phyloP scores from a whole-genome alignment of 1,284 basidiomycete genomes.

The Neonothopanus nambi region DNA sequence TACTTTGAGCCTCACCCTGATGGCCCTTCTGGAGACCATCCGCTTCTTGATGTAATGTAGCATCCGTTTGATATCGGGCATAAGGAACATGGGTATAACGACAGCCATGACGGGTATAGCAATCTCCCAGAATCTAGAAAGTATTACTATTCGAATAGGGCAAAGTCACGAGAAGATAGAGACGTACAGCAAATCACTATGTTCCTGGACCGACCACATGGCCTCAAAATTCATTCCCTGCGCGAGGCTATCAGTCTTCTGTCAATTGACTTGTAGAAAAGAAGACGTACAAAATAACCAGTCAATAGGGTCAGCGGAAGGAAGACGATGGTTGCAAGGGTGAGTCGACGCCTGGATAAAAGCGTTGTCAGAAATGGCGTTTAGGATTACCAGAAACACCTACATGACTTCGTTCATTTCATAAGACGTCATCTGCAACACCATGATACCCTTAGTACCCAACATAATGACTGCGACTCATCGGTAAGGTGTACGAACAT shows the following conservation, averaged over 20 bases:
- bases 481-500: conserved; percentile 38
- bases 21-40: conserved; percentile 27
- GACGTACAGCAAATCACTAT: conserved; percentile 48
- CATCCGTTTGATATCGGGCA: conserved; percentile 48
- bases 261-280: background rate
- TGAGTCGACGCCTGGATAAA: conserved; percentile 42
- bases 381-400: conserved; percentile 22
- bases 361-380: conserved; percentile 1
- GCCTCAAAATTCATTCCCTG: conserved; percentile 71
- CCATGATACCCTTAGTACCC: background rate
- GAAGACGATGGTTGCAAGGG: conserved; percentile 66
- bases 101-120: conserved; percentile 60
- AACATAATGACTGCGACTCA: conserved; percentile 6
- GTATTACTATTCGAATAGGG: conserved; percentile 2
- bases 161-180: background rate
- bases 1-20: conserved; percentile 26
- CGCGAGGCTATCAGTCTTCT: background rate
- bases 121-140: conserved; percentile 63
- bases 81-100: conserved; percentile 56
- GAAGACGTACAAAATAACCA: conserved; percentile 61
- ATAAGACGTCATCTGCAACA: conserved; percentile 58
- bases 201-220: conserved; percentile 50
- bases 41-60: conserved; percentile 47
- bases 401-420: conserved; percentile 74
- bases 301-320: conserved; percentile 69